Conservation (phyloP, 208 protist genomes). For the Wallacemonas sp. region DNA sequence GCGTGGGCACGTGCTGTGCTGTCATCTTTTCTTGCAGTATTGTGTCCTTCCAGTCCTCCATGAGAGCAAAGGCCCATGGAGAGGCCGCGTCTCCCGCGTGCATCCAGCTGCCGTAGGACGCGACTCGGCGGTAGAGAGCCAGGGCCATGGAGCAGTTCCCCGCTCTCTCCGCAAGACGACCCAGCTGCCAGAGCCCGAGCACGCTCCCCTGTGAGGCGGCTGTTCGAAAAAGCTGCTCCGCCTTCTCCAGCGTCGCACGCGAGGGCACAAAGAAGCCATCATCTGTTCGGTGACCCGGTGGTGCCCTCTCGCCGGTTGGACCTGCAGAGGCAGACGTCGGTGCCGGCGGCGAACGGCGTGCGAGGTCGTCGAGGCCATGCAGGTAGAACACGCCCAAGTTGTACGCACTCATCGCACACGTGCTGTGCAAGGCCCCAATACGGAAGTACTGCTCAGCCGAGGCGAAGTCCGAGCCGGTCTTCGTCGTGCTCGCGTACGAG, state of each 20-base stretch:
- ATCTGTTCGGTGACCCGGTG: too few species aligned
- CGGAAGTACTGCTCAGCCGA: constrained; percentile 57
- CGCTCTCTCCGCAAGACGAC: constrained; percentile 5
- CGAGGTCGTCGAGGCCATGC: constrained; percentile 49
- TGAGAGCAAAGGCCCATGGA: constrained; percentile 18
- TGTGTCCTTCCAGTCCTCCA: constrained; percentile 7
- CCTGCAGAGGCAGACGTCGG: neutral
- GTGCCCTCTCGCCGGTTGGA: too few species aligned
- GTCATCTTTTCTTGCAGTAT: neutral
- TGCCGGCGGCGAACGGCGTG: neutral
- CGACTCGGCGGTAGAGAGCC: constrained; percentile 40
- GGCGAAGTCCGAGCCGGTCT: constrained; percentile 42
- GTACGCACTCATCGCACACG: constrained; percentile 57
- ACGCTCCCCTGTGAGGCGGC: constrained; percentile 54
- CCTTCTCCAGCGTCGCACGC: constrained; percentile 34
- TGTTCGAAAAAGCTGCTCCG: constrained; percentile 37
- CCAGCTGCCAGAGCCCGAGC: constrained; percentile 78
- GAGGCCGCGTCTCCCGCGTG: constrained; percentile 3
- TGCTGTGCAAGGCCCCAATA: constrained; percentile 12
- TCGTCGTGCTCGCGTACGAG: neutral
- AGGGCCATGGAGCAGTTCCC: constrained; percentile 41
- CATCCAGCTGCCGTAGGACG: constrained; percentile 47
- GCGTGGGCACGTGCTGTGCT: too few species aligned
- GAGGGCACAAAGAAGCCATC: neutral
- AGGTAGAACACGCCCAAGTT: constrained; percentile 80